Conservation (phyloP, 148 eudicot species). For the Rheum nobile region DNA sequence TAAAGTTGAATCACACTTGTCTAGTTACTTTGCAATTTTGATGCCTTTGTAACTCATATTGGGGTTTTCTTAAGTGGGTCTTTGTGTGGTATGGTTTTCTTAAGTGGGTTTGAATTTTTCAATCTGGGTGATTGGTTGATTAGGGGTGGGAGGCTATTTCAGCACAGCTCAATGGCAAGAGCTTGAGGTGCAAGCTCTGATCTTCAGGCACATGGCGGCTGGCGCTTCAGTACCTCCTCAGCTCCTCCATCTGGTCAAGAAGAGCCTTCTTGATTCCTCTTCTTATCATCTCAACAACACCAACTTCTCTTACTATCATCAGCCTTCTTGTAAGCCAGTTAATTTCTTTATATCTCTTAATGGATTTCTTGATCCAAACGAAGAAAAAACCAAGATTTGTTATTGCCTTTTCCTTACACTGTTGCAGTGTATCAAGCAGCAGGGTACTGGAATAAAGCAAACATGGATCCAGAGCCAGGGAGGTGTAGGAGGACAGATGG, state of each 20-base stretch:
- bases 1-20: neutral
- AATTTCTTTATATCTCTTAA: neutral
- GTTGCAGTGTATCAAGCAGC: neutral
- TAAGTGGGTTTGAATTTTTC: neutral
- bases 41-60: neutral
- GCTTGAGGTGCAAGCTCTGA: constrained; percentile 78
- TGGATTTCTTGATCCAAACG: neutral
- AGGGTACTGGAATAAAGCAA: constrained; percentile 77
- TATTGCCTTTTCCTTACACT: neutral
- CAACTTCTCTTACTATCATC: constrained; percentile 32
- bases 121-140: neutral
- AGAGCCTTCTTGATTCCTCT: constrained; percentile 32
- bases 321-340: constrained; percentile 41
- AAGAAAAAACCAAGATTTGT: neutral
- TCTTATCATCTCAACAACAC: constrained; percentile 27
- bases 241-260: constrained; percentile 66
- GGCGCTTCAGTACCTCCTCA: constrained; percentile 68
- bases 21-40: neutral
- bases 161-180: constrained; percentile 88
- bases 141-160: constrained; percentile 40
- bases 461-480: constrained; percentile 93
- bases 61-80: neutral
- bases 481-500: constrained; percentile 93
- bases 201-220: constrained; percentile 62
- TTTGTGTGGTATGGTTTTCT: neutral